A percentile compares a stretch with the other conserved stretches of the same genome.
Evolutionary conservation across 2,329 filamentous ascomycete species (phyloP).

Genomic region (Hypoxylon sp.): DNA sequence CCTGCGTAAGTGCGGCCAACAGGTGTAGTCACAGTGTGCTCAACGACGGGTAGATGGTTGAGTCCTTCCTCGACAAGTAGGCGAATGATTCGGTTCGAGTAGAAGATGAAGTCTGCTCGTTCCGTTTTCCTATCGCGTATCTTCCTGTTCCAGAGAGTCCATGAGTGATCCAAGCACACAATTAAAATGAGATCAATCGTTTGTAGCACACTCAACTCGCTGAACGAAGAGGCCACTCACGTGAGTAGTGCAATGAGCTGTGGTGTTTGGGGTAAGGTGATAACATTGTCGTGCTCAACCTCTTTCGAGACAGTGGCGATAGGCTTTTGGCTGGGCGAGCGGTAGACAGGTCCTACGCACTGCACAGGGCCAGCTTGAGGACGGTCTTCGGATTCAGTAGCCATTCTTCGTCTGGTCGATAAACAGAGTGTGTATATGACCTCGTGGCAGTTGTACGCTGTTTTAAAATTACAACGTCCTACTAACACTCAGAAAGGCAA

Average conservation of each 20-base stretch:
- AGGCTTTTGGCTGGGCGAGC: constrained; percentile 81
- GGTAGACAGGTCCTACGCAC: constrained; percentile 85
- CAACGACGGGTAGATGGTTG: constrained; percentile 93
- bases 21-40: constrained; percentile 90
- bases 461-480: constrained; percentile 4
- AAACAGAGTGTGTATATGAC: constrained; percentile 24
- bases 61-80: constrained; percentile 96
- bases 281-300: constrained; percentile 87
- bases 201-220: constrained; percentile 32
- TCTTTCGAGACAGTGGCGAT: constrained; percentile 89
- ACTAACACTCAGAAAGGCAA: background rate
- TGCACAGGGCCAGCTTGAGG: constrained; percentile 65
- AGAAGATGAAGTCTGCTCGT: constrained; percentile 98
- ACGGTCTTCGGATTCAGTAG: constrained; percentile 50
- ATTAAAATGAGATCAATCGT: constrained; percentile 3
- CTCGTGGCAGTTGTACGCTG: constrained; percentile 2
- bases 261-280: constrained; percentile 91
- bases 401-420: constrained; percentile 57
- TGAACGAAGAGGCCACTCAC: constrained; percentile 72
- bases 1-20: constrained; percentile 90
- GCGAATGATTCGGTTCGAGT: constrained; percentile 97
- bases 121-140: constrained; percentile 92
- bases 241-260: constrained; percentile 97
- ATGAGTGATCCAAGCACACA: constrained; percentile 37
- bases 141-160: constrained; percentile 73